These are phyloP conservation scores for Pisolithus albus DNA, from an alignment of 768 basidiomycete species.

Conservation along the genomic window DNA sequence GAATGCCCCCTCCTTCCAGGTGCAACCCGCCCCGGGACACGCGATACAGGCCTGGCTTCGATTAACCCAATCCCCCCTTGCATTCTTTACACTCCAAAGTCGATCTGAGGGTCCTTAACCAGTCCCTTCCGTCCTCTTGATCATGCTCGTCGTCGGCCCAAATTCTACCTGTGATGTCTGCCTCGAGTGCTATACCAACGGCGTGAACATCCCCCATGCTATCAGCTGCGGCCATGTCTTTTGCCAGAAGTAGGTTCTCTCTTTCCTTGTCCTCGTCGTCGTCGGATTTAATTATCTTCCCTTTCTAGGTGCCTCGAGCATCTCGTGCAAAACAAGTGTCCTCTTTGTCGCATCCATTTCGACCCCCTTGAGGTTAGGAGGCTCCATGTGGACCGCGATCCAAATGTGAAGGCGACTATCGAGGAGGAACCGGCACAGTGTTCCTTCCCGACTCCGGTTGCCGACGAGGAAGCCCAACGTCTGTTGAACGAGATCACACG, in stretches of 20 bases:
- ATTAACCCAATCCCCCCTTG: constrained; percentile 5
- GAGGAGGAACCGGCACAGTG: constrained; percentile 17
- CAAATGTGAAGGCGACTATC: constrained; percentile 22
- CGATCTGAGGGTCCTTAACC: constrained; percentile 28
- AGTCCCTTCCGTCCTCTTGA: constrained; percentile 24
- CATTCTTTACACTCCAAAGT: constrained; percentile 20
- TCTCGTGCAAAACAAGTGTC: constrained; percentile 46
- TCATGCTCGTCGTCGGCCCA: constrained; percentile 61
- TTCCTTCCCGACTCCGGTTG: constrained; percentile 12
- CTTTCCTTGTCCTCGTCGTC: constrained; percentile 13
- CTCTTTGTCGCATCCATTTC: constrained; percentile 57
- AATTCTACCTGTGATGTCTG: constrained; percentile 73
- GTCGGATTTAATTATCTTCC: background rate
- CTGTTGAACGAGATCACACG: constrained; percentile 48
- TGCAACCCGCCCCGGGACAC: constrained; percentile 21
- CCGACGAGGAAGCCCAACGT: constrained; percentile 41
- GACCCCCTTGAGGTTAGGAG: constrained; percentile 38
- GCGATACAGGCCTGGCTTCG: constrained; percentile 22
- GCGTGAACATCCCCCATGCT: constrained; percentile 51
- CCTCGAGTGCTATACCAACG: constrained; percentile 52
- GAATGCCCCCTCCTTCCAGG: constrained; percentile 15
- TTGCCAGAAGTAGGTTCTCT: constrained; percentile 36
- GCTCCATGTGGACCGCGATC: constrained; percentile 52
- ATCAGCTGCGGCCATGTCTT: constrained; percentile 71
- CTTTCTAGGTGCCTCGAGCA: constrained; percentile 47